Evolutionary conservation across 2,329 filamentous ascomycete species (phyloP).

Genomic region (Rutstroemia sp.): DNA sequence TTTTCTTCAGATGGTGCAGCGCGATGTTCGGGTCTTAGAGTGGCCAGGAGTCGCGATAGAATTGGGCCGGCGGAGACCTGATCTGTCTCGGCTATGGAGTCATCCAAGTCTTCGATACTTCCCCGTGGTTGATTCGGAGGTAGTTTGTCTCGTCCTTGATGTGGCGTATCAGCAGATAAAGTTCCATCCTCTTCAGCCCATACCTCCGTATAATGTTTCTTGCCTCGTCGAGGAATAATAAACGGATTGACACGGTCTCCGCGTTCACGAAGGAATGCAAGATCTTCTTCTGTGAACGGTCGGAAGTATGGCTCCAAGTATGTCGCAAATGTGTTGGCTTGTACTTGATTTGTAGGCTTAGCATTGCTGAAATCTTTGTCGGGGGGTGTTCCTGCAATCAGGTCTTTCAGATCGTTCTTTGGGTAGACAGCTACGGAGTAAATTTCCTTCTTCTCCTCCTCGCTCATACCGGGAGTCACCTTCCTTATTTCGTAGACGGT

Average conservation of each 20-base stretch:
- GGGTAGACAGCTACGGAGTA: conserved; percentile 85
- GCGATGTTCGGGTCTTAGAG: conserved; percentile 70
- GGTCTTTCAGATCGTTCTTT: conserved; percentile 67
- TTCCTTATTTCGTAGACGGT: conserved; percentile 89
- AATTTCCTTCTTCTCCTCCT: conserved; percentile 81
- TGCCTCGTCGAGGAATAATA: conserved; percentile 75
- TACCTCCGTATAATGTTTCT: conserved; percentile 77
- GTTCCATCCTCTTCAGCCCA: conserved; percentile 92
- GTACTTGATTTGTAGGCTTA: conserved; percentile 91
- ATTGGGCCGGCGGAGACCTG: conserved; percentile 83
- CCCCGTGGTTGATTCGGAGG: conserved; percentile 78
- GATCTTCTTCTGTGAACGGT: conserved; percentile 83
- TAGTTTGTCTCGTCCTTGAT: conserved; percentile 55
- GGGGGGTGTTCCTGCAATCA: conserved; percentile 82
- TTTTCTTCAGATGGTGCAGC: conserved; percentile 48
- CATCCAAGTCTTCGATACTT: conserved; percentile 77
- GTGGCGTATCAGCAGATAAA: conserved; percentile 62
- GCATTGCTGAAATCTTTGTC: conserved; percentile 94
- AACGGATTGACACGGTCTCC: conserved; percentile 81
- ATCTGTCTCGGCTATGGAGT: conserved; percentile 81
- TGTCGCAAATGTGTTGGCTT: conserved; percentile 84
- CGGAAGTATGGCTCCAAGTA: conserved; percentile 91
- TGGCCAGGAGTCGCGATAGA: conserved; percentile 71
- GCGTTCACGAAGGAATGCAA: conserved; percentile 84
- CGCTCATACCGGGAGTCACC: conserved; percentile 57